phyloP scores from a whole-genome alignment of 441 rosid genomes.

The Euphorbia celastroides region DNA sequence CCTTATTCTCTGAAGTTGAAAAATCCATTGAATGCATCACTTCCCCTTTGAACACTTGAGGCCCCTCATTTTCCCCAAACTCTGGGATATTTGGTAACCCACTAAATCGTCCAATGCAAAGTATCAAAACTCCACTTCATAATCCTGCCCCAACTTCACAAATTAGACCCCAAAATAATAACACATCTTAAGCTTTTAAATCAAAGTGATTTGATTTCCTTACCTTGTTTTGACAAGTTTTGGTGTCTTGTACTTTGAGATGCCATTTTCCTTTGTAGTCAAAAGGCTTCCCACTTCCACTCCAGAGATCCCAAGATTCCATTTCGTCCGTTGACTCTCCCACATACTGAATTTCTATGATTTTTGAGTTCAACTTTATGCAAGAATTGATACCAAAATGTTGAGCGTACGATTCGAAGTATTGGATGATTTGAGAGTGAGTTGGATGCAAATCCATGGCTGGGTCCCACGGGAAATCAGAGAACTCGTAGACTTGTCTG shows the following conservation, averaged over 20 bases:
- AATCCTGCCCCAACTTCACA: constrained; percentile 13
- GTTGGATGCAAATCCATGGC: constrained; percentile 20
- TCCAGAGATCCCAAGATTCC: constrained; percentile 30
- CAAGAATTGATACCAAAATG: constrained; percentile 20
- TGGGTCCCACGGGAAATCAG: constrained; percentile 44
- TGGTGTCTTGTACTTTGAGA: constrained; percentile 13
- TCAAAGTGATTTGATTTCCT: too few species aligned
- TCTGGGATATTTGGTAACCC: constrained; percentile 35
- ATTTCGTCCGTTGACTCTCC: constrained; percentile 19
- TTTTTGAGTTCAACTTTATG: constrained; percentile 28
- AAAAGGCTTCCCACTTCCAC: constrained; percentile 32
- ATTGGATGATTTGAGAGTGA: constrained; percentile 17
- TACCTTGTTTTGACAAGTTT: too few species aligned
- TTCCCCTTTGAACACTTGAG: constrained; percentile 35
- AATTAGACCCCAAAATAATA: too few species aligned
- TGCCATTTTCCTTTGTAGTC: constrained; percentile 27
- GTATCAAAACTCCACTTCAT: constrained; percentile 20
- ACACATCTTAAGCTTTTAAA: too few species aligned
- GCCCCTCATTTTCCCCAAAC: constrained; percentile 40
- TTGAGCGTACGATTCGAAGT: constrained; percentile 29
- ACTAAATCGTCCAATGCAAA: constrained; percentile 17
- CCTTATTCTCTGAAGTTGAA: constrained; percentile 23
- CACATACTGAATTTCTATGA: constrained; percentile 22
- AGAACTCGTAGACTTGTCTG: constrained; percentile 21
- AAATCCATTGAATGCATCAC: constrained; percentile 43